A percentile compares a stretch with the other conserved stretches of the same genome.
These are phyloP conservation scores for Diplodia sapinea DNA, from an alignment of 2,329 filamentous ascomycete genomes.

Conservation along the genomic window DNA sequence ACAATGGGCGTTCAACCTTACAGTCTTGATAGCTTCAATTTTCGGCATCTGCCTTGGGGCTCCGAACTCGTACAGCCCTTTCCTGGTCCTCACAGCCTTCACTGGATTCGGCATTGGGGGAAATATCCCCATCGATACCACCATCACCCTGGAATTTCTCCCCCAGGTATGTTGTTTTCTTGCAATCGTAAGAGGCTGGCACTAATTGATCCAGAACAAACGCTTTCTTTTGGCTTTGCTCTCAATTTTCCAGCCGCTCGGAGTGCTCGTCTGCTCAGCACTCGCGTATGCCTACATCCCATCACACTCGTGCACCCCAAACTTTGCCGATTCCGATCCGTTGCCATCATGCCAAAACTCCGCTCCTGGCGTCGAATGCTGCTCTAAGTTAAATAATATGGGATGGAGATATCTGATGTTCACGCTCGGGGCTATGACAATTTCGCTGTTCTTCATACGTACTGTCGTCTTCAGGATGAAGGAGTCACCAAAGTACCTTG, in stretches of 20 bases:
- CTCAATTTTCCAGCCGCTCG: conserved; percentile 63
- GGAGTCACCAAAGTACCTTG: conserved; percentile 66
- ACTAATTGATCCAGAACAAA: conserved; percentile 46
- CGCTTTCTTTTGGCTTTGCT: conserved; percentile 60
- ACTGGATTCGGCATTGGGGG: conserved; percentile 61
- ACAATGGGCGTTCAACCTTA: conserved; percentile 64
- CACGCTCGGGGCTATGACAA: conserved; percentile 49
- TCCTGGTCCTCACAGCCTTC: conserved; percentile 61
- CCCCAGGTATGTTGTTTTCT: conserved; percentile 40
- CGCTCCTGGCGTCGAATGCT: conserved; percentile 44
- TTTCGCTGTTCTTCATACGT: conserved; percentile 57
- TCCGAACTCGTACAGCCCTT: conserved; percentile 57
- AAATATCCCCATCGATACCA: conserved; percentile 63
- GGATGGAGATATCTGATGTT: conserved; percentile 55
- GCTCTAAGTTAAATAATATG: conserved; percentile 48
- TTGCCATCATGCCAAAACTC: conserved; percentile 54
- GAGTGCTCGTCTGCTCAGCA: conserved; percentile 58
- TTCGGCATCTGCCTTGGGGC: conserved; percentile 61
- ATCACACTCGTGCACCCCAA: conserved; percentile 57
- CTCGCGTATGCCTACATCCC: conserved; percentile 63
- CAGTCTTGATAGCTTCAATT: conserved; percentile 60
- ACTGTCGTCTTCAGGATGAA: conserved; percentile 61
- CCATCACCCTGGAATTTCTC: conserved; percentile 63
- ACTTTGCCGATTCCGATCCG: conserved; percentile 54
- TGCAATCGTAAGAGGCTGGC: not conserved